Evolutionary conservation across 345 rosid species (phyloP).

Genomic region (Sisymbrium altissimum): DNA sequence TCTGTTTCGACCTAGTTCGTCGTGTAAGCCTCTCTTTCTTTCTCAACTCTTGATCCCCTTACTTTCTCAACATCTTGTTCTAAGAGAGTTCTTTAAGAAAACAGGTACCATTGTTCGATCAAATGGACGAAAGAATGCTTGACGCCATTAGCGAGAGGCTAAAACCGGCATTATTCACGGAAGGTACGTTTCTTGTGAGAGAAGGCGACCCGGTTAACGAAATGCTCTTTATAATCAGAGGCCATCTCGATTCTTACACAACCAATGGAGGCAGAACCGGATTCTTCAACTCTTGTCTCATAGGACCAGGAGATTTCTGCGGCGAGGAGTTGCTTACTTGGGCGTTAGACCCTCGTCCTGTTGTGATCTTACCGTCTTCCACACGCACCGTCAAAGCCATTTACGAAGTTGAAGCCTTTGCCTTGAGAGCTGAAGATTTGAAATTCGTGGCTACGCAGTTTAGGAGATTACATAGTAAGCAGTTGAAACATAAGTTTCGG

Average conservation of each 20-base stretch:
- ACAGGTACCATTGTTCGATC: slow-evolving; percentile 88
- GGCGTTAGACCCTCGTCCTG: slow-evolving; percentile 76
- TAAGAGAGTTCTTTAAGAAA: not conserved
- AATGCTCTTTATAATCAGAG: slow-evolving; percentile 89
- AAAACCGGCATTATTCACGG: slow-evolving; percentile 67
- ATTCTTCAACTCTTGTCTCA: slow-evolving; percentile 74
- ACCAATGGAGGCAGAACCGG: slow-evolving; percentile 89
- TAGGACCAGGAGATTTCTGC: slow-evolving; percentile 87
- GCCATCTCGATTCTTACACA: slow-evolving; percentile 82
- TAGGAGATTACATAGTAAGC: slow-evolving; percentile 78
- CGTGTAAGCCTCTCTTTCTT: slow-evolving; percentile 46
- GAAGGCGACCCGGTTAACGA: slow-evolving; percentile 92
- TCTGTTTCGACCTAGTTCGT: slow-evolving; percentile 86
- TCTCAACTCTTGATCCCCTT: not conserved
- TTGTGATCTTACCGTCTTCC: slow-evolving; percentile 64
- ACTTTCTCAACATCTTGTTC: not conserved
- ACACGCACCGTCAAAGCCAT: slow-evolving; percentile 77
- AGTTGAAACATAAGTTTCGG: slow-evolving; percentile 71
- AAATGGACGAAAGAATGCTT: slow-evolving; percentile 92
- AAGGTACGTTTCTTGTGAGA: slow-evolving; percentile 69
- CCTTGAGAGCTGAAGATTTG: slow-evolving; percentile 72
- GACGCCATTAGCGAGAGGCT: slow-evolving; percentile 93
- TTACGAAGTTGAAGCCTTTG: slow-evolving; percentile 84
- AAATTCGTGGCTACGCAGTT: slow-evolving; percentile 80
- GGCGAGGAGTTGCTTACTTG: slow-evolving; percentile 90